phyloP scores from a whole-genome alignment of 208 protist species.

The Leishmania tarentolae region DNA sequence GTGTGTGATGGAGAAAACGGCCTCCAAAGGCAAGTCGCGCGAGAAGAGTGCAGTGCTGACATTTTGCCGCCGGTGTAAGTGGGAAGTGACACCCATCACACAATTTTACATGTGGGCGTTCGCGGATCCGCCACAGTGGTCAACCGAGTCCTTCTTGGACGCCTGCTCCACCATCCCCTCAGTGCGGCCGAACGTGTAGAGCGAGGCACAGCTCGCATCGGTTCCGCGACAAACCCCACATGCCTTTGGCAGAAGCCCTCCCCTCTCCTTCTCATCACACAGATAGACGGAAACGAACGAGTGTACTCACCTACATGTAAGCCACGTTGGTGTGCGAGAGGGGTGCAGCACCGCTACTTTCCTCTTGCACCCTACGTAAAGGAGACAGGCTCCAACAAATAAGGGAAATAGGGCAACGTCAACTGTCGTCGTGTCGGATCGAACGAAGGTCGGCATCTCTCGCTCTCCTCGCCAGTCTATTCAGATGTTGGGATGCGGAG shows the following conservation, averaged over 20 bases:
- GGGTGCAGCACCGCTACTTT: background rate
- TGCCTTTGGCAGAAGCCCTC: too few relatives aligned
- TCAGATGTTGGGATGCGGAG: background rate
- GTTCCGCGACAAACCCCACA: background rate
- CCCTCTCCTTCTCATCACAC: background rate
- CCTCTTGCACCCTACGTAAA: background rate
- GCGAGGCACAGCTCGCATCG: background rate
- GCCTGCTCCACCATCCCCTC: constrained; percentile 54
- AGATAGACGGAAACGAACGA: background rate
- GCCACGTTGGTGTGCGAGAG: background rate
- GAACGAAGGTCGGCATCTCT: background rate
- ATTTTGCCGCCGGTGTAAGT: constrained; percentile 72
- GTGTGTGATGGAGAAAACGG: constrained; percentile 53
- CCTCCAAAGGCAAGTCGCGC: constrained; percentile 29
- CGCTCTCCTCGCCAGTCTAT: background rate
- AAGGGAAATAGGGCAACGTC: background rate
- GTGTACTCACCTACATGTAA: background rate
- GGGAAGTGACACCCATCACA: constrained; percentile 70
- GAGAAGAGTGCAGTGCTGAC: constrained; percentile 42
- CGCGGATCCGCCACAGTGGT: constrained; percentile 52
- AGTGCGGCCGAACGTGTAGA: constrained; percentile 19
- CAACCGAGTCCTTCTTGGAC: constrained; percentile 46
- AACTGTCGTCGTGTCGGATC: background rate
- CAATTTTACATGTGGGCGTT: constrained; percentile 66
- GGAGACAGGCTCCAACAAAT: too few relatives aligned